A percentile compares a stretch with the other conserved stretches of the same genome.
Evolutionary conservation across 139 green algal genomes (phyloP).

Genomic region (Coccomyxa sp.): DNA sequence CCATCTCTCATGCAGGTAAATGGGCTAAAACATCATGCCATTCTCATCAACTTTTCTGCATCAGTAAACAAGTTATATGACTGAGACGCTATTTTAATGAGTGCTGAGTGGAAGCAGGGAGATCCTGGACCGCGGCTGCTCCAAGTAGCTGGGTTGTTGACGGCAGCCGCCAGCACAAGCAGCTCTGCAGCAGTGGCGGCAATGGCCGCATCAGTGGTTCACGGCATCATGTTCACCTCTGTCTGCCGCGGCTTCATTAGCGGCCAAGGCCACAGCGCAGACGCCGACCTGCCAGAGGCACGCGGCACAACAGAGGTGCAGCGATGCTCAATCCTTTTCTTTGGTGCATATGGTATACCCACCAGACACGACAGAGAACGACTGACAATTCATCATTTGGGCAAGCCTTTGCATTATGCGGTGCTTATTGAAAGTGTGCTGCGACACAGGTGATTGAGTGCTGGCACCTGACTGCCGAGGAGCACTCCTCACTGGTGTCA

Average conservation of each 20-base stretch:
- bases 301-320: no score
- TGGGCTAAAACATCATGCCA: neutral
- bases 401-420: no score
- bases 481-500: neutral
- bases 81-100: neutral
- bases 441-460: conserved; percentile 11
- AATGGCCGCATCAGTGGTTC: conserved; percentile 1
- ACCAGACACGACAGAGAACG: no score
- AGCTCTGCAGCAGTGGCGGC: conserved; percentile 7
- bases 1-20: conserved; percentile 7
- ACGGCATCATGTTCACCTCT: conserved; percentile 7
- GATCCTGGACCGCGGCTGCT: conserved; percentile 4
- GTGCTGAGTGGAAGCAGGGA: neutral
- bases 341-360: no score
- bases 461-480: conserved; percentile 15
- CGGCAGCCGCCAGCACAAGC: neutral
- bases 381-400: neutral
- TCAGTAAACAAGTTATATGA: neutral
- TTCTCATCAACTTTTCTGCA: neutral
- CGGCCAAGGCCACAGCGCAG: neutral
- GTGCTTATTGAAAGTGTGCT: neutral
- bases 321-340: no score
- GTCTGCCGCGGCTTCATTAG: conserved; percentile 13
- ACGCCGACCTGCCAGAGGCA: no score
- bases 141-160: conserved; percentile 6